Base-by-base conservation (phyloP, 2,329 filamentous ascomycete species). In the Pseudopyrenochaeta lycopersici region DNA sequence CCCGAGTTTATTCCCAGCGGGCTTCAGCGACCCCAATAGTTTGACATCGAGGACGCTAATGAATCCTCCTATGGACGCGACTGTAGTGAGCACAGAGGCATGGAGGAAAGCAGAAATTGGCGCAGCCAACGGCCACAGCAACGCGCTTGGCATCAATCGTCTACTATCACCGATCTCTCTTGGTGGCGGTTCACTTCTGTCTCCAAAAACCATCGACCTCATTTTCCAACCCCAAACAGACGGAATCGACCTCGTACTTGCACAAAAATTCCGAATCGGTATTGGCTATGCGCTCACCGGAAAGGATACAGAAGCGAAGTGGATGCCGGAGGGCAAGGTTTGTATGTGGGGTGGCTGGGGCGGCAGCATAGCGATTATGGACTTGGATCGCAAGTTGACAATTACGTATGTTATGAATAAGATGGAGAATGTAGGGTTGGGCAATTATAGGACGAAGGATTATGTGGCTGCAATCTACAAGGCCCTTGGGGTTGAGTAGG, bases 331-430 rank as follows among this genome's bases (percentile, higher is more conserved):
- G 12, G 63, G 63, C 2, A 39, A 40, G 44, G 39, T 58, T 6
- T 56, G 46, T 11, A 45, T 45, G n/a, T 66, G 63, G 63, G 59
- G 56, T 7, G 63, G 63, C 1, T 66, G 56, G 59, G 63, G 62
- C 6, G 63, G 63, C 1, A 58, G 53, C 18, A 39, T 58, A 15
- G 55, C 46, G 9, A 23, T 64, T 1, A 55, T 56, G 30, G 63
- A 64, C 42, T 52, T 57, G 4, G 63, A 60, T 2, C 36, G 61
- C 3, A 45, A 45, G 9, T 10, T 66, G 20, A 63, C 59, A 4
- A 47, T 66, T 31, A 35, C 46, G 1, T 66, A 66, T 43, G 39
- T 58, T 15, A 64, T 66, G 63, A 66, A 66, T 9, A 63, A 62
- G 44, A 66, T 66, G 60, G 46, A 41, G 1, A 43, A 32, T 38